phyloP scores from a whole-genome alignment of 768 basidiomycete genomes.

The Pleurotus tuoliensis region DNA sequence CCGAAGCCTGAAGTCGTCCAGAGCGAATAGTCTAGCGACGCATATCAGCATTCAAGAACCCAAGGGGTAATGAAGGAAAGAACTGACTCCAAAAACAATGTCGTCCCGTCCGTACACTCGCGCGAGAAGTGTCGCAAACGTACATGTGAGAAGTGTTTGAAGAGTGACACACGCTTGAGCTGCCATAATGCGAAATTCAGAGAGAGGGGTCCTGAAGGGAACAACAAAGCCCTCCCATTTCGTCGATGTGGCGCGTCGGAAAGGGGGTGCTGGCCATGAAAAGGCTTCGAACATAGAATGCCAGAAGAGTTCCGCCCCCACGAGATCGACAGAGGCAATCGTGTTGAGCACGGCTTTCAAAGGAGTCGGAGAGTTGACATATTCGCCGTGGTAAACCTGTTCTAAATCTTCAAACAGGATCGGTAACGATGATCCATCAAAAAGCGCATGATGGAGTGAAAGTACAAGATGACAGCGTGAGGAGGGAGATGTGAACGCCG shows the following conservation, averaged over 20 bases:
- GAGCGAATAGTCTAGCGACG: conserved; percentile 28
- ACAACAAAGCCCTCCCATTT: conserved; percentile 9
- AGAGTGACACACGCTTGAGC: conserved; percentile 25
- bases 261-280: conserved; percentile 16
- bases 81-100: conserved; percentile 30
- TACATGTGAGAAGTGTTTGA: conserved; percentile 26
- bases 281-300: conserved; percentile 21
- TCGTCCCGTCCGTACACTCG: conserved; percentile 22
- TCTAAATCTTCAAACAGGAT: conserved; percentile 24
- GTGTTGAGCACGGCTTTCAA: conserved; percentile 19
- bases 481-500: conserved; percentile 11
- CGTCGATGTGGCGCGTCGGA: not conserved
- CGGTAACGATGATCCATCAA: conserved; percentile 30
- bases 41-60: not conserved
- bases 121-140: conserved; percentile 24
- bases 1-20: conserved; percentile 27
- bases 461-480: conserved; percentile 17
- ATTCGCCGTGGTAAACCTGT: conserved; percentile 15
- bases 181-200: conserved; percentile 20
- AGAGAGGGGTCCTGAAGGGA: conserved; percentile 19
- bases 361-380: conserved; percentile 6
- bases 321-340: conserved; percentile 19
- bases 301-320: conserved; percentile 25
- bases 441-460: conserved; percentile 32
- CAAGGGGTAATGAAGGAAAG: not conserved